phyloP scores from a whole-genome alignment of 140 eudicot species.

The Artemisia princeps region DNA sequence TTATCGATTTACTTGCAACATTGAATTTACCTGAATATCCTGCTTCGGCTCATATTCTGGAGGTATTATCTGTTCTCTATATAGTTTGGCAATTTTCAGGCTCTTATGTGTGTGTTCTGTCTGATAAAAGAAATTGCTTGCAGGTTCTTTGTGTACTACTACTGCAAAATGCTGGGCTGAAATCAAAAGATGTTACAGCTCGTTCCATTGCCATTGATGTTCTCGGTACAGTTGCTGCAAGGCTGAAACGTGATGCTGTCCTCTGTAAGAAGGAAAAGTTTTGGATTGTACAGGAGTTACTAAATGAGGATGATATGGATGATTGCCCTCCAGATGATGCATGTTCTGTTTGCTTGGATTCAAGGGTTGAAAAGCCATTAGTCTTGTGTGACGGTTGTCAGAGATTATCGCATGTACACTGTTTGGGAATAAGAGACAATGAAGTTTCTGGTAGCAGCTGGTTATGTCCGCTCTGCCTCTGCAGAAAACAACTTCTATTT shows the following conservation, averaged over 20 bases:
- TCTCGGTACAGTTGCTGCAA: slow-evolving; percentile 88
- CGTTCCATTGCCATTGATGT: slow-evolving; percentile 87
- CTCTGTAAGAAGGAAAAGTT: slow-evolving; percentile 56
- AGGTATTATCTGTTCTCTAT: slow-evolving; percentile 39
- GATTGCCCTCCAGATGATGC: slow-evolving; percentile 35
- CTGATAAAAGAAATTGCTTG: slow-evolving; percentile 30
- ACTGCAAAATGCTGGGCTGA: slow-evolving; percentile 85
- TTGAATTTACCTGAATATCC: slow-evolving; percentile 95
- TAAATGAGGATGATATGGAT: slow-evolving; percentile 33
- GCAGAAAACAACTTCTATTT: slow-evolving; percentile 57
- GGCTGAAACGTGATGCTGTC: slow-evolving; percentile 83
- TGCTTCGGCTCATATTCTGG: slow-evolving; percentile 79
- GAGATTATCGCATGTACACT: slow-evolving; percentile 64
- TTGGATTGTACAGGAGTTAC: slow-evolving; percentile 71
- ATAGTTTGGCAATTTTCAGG: neutral
- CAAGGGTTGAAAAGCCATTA: slow-evolving; percentile 44
- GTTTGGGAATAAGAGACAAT: slow-evolving; percentile 68
- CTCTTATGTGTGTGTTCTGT: slow-evolving; percentile 13
- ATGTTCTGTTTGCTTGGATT: slow-evolving; percentile 71
- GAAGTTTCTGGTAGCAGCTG: slow-evolving; percentile 52
- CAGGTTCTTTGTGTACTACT: slow-evolving; percentile 96
- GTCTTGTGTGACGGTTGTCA: slow-evolving; percentile 69
- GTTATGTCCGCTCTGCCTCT: slow-evolving; percentile 67
- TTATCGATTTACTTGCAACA: slow-evolving; percentile 64
- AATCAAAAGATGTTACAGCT: slow-evolving; percentile 77